Base-by-base conservation (phyloP, 148 eudicot genomes). In the Vaccinium myrtillus region DNA sequence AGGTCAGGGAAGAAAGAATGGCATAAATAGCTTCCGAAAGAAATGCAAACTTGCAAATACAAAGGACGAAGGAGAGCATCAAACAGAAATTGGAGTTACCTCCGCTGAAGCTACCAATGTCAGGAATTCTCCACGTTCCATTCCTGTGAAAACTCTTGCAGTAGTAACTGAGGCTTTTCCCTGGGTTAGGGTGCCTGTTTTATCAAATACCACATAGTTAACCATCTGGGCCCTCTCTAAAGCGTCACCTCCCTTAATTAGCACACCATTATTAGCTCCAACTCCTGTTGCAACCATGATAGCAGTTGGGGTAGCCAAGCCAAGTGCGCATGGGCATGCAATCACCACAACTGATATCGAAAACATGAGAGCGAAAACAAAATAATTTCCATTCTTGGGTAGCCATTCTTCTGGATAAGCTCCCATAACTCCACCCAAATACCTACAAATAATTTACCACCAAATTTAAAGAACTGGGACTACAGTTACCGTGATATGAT, bases 251-350 rank as follows among this genome's bases (percentile, higher is more conserved):
- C 98, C 99, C 88, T 97, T 97, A 32, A 97, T 97, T 65, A 97
- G 93, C 81, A 97, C 96, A 8, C 99, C 98, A 87, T 97, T 92
- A 82, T 90, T 95, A 27, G 99, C 99, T 84, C 99, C 99, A 84
- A 97, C 98, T 67, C 99, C 98, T 54, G 99, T 97, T 25, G 99
- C 98, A 81, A 97, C 99, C 99, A 97, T 97, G 85, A 97, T 93
- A 86, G 99, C 99, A 50, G 99, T 97, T 77, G 99, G 99, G 69
- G 99, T 97, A 84, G 99, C 99, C 92, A 97, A 89, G 54, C 99
- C 99, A 87, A 97, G 93, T 82, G 99, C 98, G 85, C 99, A 97
- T 25, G 99, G 99, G 77, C 99, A 97, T 75, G 99, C 99, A 85
- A 97, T 93, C 39, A 97, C 99, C 75, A 97, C 94, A 84, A 95